These are phyloP conservation scores for Castanea mollissima DNA, from an alignment of 306 rosid genomes.

Conservation along the genomic window DNA sequence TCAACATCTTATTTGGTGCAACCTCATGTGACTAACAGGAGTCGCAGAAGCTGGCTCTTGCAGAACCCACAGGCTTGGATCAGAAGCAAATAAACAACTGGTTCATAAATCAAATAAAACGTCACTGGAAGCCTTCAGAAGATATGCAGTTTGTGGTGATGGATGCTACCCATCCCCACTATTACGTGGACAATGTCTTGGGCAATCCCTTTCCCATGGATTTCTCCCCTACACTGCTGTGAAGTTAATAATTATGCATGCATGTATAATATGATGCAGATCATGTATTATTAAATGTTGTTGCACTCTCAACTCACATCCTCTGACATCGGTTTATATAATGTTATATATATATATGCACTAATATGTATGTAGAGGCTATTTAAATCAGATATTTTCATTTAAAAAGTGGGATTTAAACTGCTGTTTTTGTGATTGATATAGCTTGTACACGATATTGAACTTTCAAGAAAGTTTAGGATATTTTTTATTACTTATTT, in stretches of 20 bases:
- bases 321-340: neutral
- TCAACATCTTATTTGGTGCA: neutral
- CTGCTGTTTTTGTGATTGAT: neutral
- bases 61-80: constrained; percentile 92
- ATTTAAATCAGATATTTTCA: neutral
- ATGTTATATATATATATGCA: neutral
- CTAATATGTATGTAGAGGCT: neutral
- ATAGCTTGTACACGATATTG: no score
- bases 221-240: constrained; percentile 63
- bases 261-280: neutral
- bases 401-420: neutral
- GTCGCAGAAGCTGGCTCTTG: constrained; percentile 87
- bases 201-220: constrained; percentile 71
- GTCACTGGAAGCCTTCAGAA: constrained; percentile 99
- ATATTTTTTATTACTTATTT: no score
- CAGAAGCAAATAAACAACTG: constrained; percentile 98
- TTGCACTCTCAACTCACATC: neutral
- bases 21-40: constrained; percentile 45
- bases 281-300: neutral
- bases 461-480: no score
- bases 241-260: constrained; percentile 9
- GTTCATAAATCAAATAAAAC: constrained; percentile 93
- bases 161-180: constrained; percentile 84
- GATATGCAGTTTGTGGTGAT: constrained; percentile 95
- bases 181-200: constrained; percentile 71